phyloP scores from a whole-genome alignment of 2,329 filamentous ascomycete genomes.

The Cadophora luteo-olivacea region DNA sequence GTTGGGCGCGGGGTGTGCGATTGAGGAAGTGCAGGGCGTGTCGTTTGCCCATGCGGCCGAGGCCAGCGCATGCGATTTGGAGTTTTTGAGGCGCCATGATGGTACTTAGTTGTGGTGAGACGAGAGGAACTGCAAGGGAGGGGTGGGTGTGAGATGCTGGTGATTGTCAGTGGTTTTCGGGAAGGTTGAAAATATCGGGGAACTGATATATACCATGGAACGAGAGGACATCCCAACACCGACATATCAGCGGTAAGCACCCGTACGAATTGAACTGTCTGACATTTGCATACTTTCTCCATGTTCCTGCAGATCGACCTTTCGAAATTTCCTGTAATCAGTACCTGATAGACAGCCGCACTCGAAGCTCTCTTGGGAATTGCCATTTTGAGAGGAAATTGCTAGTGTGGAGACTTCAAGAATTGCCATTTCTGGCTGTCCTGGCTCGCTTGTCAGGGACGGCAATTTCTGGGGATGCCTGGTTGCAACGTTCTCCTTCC shows the following conservation, averaged over 20 bases:
- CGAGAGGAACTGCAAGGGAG: too few relatives aligned
- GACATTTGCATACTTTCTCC: too few relatives aligned
- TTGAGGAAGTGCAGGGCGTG: conserved; percentile 57
- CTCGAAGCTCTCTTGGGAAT: background rate
- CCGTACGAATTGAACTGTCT: too few relatives aligned
- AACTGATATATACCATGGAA: conserved; percentile 1
- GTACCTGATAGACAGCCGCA: background rate
- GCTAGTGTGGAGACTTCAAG: background rate
- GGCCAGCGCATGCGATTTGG: conserved; percentile 54
- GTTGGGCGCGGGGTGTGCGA: conserved; percentile 53
- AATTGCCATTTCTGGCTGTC: background rate
- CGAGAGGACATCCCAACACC: too few relatives aligned
- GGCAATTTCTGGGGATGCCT: background rate
- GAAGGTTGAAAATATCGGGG: too few relatives aligned
- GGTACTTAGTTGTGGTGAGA: background rate
- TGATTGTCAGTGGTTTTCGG: too few relatives aligned
- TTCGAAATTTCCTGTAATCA: background rate
- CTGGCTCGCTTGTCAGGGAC: background rate
- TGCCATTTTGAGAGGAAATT: background rate
- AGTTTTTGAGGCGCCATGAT: conserved; percentile 41
- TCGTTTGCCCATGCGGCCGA: conserved; percentile 60
- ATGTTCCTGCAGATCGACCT: background rate
- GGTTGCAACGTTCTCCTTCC: too few relatives aligned
- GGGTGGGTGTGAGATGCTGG: too few relatives aligned
- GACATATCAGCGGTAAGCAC: background rate